Evolutionary conservation across 1,139 yeast species (phyloP), one percentile per base, ranked within the genome.

Genomic region (Suhomyces maxii): DNA sequence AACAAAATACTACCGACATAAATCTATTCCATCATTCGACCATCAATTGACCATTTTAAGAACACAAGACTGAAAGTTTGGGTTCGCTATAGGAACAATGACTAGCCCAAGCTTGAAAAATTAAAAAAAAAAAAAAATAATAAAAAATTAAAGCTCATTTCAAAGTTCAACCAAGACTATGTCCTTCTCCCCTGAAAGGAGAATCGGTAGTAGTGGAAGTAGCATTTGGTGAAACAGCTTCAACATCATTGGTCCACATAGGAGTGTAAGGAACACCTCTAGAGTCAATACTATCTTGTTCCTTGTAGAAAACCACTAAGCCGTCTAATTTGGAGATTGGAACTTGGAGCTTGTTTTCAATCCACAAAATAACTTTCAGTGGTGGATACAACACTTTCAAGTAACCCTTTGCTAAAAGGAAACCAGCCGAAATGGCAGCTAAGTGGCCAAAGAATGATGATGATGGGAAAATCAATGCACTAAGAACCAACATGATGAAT

Each of bases 361-460:
- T 86, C 66, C 76, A 83, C 52, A 82, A 76, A 14, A 89, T 77
- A 1, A 80, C 76, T 53, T 76, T 71, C 50, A 85, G 79, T 8
- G 97, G 93, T 3, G 90, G 89, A 52, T 78, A 78, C 58, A 85
- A 67, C 37, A 72, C 62, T 37, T 72, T 72, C 48, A 89, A 67
- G 52, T 69, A 73, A 10, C 86, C 93, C 58, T 74, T 65, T 3
- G 80, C 87, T 59, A 86, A 64, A 43, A 73, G 60, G 54, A 63
- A 73, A 6, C 79, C 79, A 26, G 75, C 54, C 13, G 69, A 57
- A 37, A 73, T 67, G 2, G 76, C 79, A 10, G 71, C 66, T 54
- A 73, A 64, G 63, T 90, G 96, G 25, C 96, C 96, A 55, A 84
- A 68, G 54, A 89, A 83, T 44, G 93, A 84, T 44, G 93, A 83